Base-by-base conservation (phyloP, 306 rosid genomes). In the Echinosophora koreensis region DNA sequence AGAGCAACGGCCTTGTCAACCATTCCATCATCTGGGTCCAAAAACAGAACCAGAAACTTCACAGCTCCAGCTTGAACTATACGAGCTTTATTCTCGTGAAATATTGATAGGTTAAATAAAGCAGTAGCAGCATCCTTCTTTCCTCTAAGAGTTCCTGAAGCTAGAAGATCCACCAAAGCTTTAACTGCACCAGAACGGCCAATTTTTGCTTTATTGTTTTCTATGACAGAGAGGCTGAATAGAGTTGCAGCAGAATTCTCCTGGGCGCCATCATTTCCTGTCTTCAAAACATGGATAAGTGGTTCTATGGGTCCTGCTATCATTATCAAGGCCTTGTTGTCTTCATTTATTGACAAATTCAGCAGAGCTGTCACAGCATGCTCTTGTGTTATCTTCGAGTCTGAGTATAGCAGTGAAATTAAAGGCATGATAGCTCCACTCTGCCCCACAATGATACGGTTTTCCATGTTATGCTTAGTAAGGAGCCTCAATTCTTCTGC, bases 101-200 rank as follows among this genome's bases (percentile, higher is more conserved):
- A 90, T 70, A 95, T 90, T 5, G 98, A 95, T 42, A 95, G 85
- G 77, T 92, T 92, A 84, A 84, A 95, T 80, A 95, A 82, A 68
- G 98, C 98, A 28, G 98, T 90, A n/a, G 93, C 91, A 52, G 97
- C 97, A 82, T 95, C 98, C 79, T 95, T 95, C 86, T 92, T 92
- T 71, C 98, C 98, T 74, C 97, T 83, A 51, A 92, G 87, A 76
- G 95, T 92, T 50, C 97, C 97, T 2, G 85, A 89, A 77, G 84
- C 80, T 71, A 95, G 89, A 90, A 95, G 97, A 69, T 89, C 88
- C 78, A 95, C 97, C 87, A 95, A 86, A 37, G 89, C 92, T 83
- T 87, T 95, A 49, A 92, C 86, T 15, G 97, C 98, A 74, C 93
- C 95, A 10, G 97, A 88, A 42, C 96, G 96, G 12, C 98, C 98